phyloP scores from a whole-genome alignment of 1,284 basidiomycete species.

The Agroathelia rolfsii region DNA sequence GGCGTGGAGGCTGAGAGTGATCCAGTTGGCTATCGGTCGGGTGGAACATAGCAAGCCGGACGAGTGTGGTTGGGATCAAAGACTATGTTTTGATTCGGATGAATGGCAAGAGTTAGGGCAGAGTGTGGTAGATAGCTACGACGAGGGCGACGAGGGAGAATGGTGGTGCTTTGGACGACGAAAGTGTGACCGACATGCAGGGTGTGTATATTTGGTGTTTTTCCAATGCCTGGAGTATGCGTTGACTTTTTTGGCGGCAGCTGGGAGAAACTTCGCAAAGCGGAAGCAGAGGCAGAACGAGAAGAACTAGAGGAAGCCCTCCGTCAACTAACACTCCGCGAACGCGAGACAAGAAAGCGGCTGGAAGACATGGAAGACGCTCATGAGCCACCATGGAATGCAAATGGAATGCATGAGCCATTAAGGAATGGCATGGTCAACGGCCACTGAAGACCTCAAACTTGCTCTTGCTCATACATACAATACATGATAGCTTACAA shows the following conservation, averaged over 20 bases:
- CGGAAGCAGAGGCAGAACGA: slow-evolving; percentile 63
- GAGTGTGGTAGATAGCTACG: slow-evolving; percentile 59
- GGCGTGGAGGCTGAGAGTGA: slow-evolving; percentile 53
- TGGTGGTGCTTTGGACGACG: slow-evolving; percentile 72
- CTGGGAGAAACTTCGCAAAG: slow-evolving; percentile 69
- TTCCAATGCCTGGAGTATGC: slow-evolving; percentile 6
- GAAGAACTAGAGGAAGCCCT: slow-evolving; percentile 56
- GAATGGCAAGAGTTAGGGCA: slow-evolving; percentile 60
- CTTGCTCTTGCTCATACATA: no score
- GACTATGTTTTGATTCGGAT: slow-evolving; percentile 70
- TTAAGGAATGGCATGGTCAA: no score
- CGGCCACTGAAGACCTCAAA: no score
- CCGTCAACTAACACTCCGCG: slow-evolving; percentile 51
- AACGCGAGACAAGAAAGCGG: slow-evolving; percentile 63
- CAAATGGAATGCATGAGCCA: no score
- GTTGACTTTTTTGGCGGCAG: slow-evolving; percentile 24
- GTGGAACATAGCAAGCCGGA: slow-evolving; percentile 45
- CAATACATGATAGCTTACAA: no score
- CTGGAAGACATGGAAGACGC: slow-evolving; percentile 40
- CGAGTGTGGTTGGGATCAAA: slow-evolving; percentile 77
- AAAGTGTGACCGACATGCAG: slow-evolving; percentile 68
- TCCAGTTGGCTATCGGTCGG: slow-evolving; percentile 53
- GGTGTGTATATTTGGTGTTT: slow-evolving; percentile 31
- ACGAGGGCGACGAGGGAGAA: slow-evolving; percentile 35
- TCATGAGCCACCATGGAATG: no score